Evolutionary conservation across 1,284 basidiomycete genomes (phyloP).

Genomic region (Trametes polyzona): DNA sequence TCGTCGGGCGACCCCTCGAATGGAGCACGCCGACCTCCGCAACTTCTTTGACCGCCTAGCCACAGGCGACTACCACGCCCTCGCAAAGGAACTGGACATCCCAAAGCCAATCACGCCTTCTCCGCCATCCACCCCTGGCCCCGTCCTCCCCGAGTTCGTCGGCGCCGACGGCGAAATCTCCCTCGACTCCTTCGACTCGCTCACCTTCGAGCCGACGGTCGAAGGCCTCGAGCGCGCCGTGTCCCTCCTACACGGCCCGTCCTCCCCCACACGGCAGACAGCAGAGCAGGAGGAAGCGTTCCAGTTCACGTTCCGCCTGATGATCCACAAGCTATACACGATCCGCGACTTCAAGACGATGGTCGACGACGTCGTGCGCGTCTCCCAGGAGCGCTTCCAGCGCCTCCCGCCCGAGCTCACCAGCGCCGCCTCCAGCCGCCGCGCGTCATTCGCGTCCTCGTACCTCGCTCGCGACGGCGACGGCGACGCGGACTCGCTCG

Average conservation of each 20-base stretch:
- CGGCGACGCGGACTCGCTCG: slow-evolving; percentile 13
- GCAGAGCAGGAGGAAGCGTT: slow-evolving; percentile 23
- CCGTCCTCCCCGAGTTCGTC: neutral
- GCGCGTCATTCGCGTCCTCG: slow-evolving; percentile 11
- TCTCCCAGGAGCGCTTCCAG: slow-evolving; percentile 41
- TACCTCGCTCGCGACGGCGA: neutral
- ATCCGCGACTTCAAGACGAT: slow-evolving; percentile 62
- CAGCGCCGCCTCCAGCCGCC: neutral
- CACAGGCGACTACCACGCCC: slow-evolving; percentile 22
- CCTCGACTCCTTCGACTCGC: slow-evolving; percentile 7
- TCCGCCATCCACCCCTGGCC: neutral
- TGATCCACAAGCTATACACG: slow-evolving; percentile 66
- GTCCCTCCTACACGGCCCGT: slow-evolving; percentile 15
- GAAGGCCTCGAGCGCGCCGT: slow-evolving; percentile 23
- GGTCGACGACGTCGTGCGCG: slow-evolving; percentile 56
- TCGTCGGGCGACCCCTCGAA: neutral
- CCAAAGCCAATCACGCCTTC: neutral
- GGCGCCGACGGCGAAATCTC: slow-evolving; percentile 9
- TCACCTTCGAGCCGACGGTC: slow-evolving; percentile 17
- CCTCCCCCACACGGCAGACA: neutral
- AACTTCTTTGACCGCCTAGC: slow-evolving; percentile 26
- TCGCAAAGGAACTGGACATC: slow-evolving; percentile 20
- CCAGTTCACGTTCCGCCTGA: slow-evolving; percentile 64
- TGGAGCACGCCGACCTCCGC: slow-evolving; percentile 11
- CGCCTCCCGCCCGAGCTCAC: slow-evolving; percentile 10